These are phyloP conservation scores for Penicillium salamii DNA, from an alignment of 495 filamentous ascomycete species.

Conservation along the genomic window DNA sequence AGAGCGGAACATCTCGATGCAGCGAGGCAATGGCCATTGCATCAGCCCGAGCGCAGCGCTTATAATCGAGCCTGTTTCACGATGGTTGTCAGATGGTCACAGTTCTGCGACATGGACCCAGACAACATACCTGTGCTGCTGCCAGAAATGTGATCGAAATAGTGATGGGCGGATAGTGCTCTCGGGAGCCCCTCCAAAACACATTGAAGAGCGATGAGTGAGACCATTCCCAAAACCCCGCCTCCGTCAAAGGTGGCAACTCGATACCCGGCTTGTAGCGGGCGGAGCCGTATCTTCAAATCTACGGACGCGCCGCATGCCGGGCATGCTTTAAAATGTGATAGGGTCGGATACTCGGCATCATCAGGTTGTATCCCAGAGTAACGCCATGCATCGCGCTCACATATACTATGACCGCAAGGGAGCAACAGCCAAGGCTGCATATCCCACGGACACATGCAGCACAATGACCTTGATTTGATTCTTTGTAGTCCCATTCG, in stretches of 20 bases:
- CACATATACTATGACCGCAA: constrained; percentile 3
- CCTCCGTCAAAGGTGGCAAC: constrained; percentile 4
- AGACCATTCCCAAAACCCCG: background rate
- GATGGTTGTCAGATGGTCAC: background rate
- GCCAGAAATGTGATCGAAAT: background rate
- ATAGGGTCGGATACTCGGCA: background rate
- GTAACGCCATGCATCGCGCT: constrained; percentile 3
- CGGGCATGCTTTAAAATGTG: background rate
- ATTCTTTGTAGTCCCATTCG: background rate
- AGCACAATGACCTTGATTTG: background rate
- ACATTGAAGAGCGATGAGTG: background rate
- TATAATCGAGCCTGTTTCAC: background rate
- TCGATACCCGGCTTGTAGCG: constrained; percentile 1
- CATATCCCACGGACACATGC: constrained; percentile 2
- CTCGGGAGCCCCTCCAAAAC: background rate
- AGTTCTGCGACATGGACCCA: background rate
- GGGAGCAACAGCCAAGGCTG: background rate
- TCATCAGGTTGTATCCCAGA: background rate
- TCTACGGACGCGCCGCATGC: background rate
- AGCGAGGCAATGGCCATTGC: background rate
- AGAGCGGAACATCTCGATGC: background rate
- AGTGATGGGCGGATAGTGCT: background rate
- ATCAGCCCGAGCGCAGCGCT: background rate
- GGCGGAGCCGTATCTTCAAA: background rate
- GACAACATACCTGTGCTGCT: background rate